Percentiles rank a stretch among this genome's conserved stretches.
These are phyloP conservation scores for Aspergillus sclerotioniger DNA, from an alignment of 495 filamentous ascomycete species.

Conservation along the genomic window DNA sequence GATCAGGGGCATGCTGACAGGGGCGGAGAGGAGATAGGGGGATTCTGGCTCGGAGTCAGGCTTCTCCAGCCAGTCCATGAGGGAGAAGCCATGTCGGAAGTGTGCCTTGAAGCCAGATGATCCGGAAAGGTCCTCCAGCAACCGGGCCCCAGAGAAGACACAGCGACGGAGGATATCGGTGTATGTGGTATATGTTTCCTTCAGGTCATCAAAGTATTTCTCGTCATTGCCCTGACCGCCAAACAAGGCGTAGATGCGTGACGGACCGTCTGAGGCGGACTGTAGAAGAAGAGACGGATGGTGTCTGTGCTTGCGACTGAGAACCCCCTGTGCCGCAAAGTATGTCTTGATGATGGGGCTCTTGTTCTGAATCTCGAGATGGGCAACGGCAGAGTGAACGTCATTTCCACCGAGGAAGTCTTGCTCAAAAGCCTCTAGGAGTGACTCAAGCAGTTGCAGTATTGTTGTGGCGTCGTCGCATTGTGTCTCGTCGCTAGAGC, in stretches of 20 bases:
- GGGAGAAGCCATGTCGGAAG: background rate
- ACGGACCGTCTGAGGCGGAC: background rate
- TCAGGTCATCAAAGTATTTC: slow-evolving; percentile 4
- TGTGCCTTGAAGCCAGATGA: background rate
- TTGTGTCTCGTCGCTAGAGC: background rate
- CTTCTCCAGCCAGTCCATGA: slow-evolving; percentile 3
- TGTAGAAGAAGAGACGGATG: background rate
- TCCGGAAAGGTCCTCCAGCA: background rate
- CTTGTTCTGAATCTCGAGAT: background rate
- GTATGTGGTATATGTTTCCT: background rate
- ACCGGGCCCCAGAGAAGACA: background rate
- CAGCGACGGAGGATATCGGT: background rate
- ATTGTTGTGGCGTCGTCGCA: background rate
- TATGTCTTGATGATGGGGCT: background rate
- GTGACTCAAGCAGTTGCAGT: background rate
- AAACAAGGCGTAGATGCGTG: background rate
- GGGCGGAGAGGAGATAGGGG: background rate
- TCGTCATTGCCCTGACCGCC: background rate
- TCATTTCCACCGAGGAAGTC: background rate
- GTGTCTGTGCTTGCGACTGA: background rate
- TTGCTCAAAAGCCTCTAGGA: background rate
- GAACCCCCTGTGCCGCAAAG: background rate
- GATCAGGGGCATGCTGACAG: slow-evolving; percentile 25
- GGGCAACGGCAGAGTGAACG: background rate
- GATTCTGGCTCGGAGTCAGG: background rate